Percentiles rank a stretch among this genome's conserved stretches.
Evolutionary conservation across 129 eudicot species (phyloP).

Genomic region (Calendula officinalis): DNA sequence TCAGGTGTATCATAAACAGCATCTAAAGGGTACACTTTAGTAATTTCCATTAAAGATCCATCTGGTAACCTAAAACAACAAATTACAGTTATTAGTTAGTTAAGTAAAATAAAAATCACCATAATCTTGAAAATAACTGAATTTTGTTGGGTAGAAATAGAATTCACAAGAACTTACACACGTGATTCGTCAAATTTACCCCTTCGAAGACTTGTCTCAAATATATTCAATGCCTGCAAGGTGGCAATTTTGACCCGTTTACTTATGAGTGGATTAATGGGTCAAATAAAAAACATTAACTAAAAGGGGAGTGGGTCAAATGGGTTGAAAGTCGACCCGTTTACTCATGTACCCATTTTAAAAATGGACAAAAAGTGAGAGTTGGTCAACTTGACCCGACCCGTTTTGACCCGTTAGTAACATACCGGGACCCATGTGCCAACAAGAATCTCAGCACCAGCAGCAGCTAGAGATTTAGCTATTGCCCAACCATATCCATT

Average conservation of each 20-base stretch:
- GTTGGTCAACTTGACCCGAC: neutral
- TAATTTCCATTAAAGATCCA: slow-evolving; percentile 75
- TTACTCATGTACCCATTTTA: neutral
- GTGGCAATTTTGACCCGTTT: neutral
- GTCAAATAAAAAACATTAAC: neutral
- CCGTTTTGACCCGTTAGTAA: neutral
- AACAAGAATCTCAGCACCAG: slow-evolving; percentile 94
- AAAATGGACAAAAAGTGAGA: neutral
- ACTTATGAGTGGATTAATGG: neutral
- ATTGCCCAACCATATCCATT: slow-evolving; percentile 99
- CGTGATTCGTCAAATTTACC: slow-evolving; percentile 90
- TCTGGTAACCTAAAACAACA: slow-evolving; percentile 67
- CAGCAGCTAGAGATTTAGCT: slow-evolving; percentile 94
- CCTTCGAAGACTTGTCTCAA: slow-evolving; percentile 74
- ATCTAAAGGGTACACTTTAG: slow-evolving; percentile 67
- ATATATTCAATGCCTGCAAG: slow-evolving; percentile 71
- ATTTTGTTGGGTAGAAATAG: neutral
- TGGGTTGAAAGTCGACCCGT: neutral
- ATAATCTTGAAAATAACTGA: neutral
- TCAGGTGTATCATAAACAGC: slow-evolving; percentile 67
- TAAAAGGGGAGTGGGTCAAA: neutral
- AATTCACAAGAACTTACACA: slow-evolving; percentile 38
- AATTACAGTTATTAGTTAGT: slow-evolving; percentile 3
- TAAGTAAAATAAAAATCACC: neutral
- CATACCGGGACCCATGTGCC: slow-evolving; percentile 87